Evolutionary conservation across 331 rosid genomes (phyloP).

Genomic region (Pyrus hybrid): DNA sequence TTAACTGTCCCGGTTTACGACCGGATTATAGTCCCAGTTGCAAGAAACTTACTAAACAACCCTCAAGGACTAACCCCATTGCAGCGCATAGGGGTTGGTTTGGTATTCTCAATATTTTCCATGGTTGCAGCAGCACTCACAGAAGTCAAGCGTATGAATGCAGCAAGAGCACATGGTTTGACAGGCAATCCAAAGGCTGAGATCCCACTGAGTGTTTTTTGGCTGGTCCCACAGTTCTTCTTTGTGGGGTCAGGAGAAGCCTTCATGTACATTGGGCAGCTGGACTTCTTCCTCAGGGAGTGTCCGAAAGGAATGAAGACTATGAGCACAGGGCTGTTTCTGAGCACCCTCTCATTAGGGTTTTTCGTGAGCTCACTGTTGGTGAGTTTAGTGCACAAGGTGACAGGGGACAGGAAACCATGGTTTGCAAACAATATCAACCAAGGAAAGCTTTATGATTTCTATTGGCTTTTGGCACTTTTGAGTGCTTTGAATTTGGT

Average conservation of each 20-base stretch:
- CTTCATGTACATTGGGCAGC: conserved; percentile 70
- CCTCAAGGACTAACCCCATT: conserved; percentile 71
- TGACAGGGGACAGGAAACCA: conserved; percentile 38
- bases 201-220: conserved; percentile 58
- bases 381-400: conserved; percentile 58
- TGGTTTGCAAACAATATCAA: conserved; percentile 80
- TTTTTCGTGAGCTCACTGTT: conserved; percentile 64
- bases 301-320: conserved; percentile 92
- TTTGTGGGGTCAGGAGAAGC: conserved; percentile 82
- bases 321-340: conserved; percentile 82
- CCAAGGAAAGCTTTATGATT: conserved; percentile 67
- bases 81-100: conserved; percentile 74
- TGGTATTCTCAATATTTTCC: conserved; percentile 43
- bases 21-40: conserved; percentile 36
- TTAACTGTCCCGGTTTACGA: conserved; percentile 74
- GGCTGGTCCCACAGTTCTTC: conserved; percentile 72
- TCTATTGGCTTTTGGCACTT: conserved; percentile 70
- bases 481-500: conserved; percentile 54
- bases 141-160: conserved; percentile 46
- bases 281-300: conserved; percentile 76
- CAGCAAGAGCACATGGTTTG: conserved; percentile 29
- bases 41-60: conserved; percentile 42
- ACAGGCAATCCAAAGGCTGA: conserved; percentile 5
- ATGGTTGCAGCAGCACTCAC: conserved; percentile 66
- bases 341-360: conserved; percentile 73